Evolutionary conservation across 2,329 filamentous ascomycete genomes (phyloP), one percentile per base, ranked within the genome.

Genomic region (Scleromitrula shiraiana): DNA sequence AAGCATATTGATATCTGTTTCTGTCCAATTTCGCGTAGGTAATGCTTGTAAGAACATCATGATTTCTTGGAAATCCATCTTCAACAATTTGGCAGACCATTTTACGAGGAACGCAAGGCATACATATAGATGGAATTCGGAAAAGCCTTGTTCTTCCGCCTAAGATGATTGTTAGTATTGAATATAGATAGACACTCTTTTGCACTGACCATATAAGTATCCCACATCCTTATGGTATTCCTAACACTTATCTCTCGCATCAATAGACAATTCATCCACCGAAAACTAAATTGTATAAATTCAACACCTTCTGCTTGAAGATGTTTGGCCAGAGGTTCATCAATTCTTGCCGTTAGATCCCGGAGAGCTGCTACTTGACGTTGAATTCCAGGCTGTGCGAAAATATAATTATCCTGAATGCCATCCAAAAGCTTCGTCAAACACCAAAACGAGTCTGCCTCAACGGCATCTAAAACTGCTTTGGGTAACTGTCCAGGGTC

Each of bases 1-100:
- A 46, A 98, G 73, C 50, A 98, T 76, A 66, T 97, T 93, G 60
- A 98, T 95, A 63, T 98, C 93, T 70, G 97, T 97, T 65, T 96
- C 93, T 1, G 88, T 96, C 93, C 93, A 98, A 46, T 84, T 78
- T 58, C 85, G 84, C 6, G 94, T 98, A 3, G 94, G 93, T 49
- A 98, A 71, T 37, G 88, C 87, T 69, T 98, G 93, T 46, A 98
- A 71, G 64, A 98, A 98, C 91, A 98, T 98, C 90, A 98, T 96
- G 51, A 95, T 84, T 67, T 96, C 91, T 70, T 97, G 77, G 57
- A 97, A 97, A 65, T 98, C 93, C 91, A 97, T 97, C 66, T 89
- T 93, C 52, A 91, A 77, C 38, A 98, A 76, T 65, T 94, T 88
- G 57, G 93, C 85, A 6, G 91, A 95, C 94, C 94, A 98, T 67